Evolutionary conservation across 2,329 filamentous ascomycete genomes (phyloP).

Genomic region (Xylariales sp.): DNA sequence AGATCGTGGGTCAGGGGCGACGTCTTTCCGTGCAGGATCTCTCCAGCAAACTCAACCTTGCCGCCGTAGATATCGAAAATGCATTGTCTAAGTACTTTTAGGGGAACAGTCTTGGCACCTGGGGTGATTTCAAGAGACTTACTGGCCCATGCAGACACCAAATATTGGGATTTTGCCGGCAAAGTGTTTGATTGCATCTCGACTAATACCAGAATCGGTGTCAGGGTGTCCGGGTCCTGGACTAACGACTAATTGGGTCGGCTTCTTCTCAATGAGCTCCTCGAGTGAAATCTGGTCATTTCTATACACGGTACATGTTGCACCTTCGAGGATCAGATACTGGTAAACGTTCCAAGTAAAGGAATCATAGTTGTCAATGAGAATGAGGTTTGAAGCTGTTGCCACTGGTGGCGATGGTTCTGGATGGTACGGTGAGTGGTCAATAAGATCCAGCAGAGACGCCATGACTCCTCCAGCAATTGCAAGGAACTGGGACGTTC

Average conservation of each 20-base stretch:
- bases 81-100: conserved; percentile 62
- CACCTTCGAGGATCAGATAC: conserved; percentile 93
- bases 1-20: conserved; percentile 83
- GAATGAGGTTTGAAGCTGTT: conserved; percentile 82
- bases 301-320: conserved; percentile 80
- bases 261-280: conserved; percentile 75
- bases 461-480: conserved; percentile 33
- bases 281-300: conserved; percentile 90
- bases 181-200: conserved; percentile 86
- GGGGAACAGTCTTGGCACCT: background rate
- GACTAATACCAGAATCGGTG: conserved; percentile 89
- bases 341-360: conserved; percentile 99
- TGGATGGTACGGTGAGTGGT: conserved; percentile 85
- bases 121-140: conserved; percentile 32
- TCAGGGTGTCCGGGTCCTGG: conserved; percentile 90
- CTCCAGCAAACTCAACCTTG: conserved; percentile 84
- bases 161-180: conserved; percentile 91
- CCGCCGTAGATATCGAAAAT: conserved; percentile 94
- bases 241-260: conserved; percentile 91
- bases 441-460: conserved; percentile 51
- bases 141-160: conserved; percentile 98
- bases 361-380: conserved; percentile 99
- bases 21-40: conserved; percentile 96
- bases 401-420: conserved; percentile 66
- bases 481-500: background rate